Evolutionary conservation across 768 basidiomycete species (phyloP).

Genomic region (Trametes maxima): DNA sequence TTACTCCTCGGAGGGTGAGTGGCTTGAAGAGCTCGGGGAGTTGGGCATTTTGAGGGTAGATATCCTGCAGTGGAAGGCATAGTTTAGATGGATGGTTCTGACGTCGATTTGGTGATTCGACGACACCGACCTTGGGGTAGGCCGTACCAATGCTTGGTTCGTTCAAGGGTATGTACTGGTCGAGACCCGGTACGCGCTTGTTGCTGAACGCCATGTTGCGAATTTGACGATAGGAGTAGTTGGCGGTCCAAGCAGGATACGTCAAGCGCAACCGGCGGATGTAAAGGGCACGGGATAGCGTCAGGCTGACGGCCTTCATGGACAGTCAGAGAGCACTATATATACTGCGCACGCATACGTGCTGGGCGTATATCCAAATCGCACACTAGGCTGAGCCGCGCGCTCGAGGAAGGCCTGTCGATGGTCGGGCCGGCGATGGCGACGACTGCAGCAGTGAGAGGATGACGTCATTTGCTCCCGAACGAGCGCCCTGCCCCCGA

Average conservation of each 20-base stretch:
- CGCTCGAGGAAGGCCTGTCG: no score
- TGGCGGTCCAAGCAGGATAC: background rate
- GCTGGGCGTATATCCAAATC: no score
- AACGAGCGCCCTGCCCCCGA: background rate
- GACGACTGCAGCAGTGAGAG: background rate
- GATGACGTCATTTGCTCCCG: background rate
- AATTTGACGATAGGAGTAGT: background rate
- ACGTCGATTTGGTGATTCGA: background rate
- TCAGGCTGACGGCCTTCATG: no score
- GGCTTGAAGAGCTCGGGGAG: slow-evolving; percentile 67
- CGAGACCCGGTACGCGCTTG: slow-evolving; percentile 48
- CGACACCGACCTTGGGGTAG: slow-evolving; percentile 33
- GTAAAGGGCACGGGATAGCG: background rate
- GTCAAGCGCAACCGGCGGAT: background rate
- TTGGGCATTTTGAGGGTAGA: slow-evolving; percentile 50
- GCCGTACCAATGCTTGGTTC: slow-evolving; percentile 56
- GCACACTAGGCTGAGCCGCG: no score
- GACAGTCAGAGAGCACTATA: no score
- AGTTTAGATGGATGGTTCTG: background rate
- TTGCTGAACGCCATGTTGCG: slow-evolving; percentile 40
- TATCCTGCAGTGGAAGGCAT: slow-evolving; percentile 27
- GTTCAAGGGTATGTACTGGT: slow-evolving; percentile 63
- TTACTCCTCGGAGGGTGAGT: slow-evolving; percentile 57
- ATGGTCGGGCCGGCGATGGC: no score
- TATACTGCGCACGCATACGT: no score